Conservation (phyloP, 129 eudicot species). For the Tanacetum coccineum region DNA sequence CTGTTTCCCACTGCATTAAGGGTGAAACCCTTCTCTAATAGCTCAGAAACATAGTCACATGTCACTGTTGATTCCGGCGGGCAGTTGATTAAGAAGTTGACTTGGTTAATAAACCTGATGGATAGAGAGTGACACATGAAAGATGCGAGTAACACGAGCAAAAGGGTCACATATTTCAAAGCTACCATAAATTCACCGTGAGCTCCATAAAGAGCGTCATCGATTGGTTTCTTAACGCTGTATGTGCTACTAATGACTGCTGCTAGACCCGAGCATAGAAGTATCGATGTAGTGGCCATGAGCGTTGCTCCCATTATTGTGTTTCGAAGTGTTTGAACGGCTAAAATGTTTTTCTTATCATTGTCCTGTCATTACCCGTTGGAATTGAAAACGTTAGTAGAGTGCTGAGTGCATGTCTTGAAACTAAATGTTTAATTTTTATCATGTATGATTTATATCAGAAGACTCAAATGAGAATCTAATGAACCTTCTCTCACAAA, state of each 20-base stretch:
- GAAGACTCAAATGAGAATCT: no score
- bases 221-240: slow-evolving; percentile 78
- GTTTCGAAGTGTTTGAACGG: slow-evolving; percentile 89
- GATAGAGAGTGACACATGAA: slow-evolving; percentile 85
- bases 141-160: slow-evolving; percentile 65
- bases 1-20: slow-evolving; percentile 75
- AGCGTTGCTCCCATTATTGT: slow-evolving; percentile 90
- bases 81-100: slow-evolving; percentile 83
- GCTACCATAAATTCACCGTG: slow-evolving; percentile 95
- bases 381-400: no score
- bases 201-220: slow-evolving; percentile 80
- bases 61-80: slow-evolving; percentile 42
- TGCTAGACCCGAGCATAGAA: slow-evolving; percentile 74
- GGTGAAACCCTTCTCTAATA: slow-evolving; percentile 64
- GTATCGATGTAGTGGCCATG: slow-evolving; percentile 93
- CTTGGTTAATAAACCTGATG: slow-evolving; percentile 86
- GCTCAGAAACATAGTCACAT: slow-evolving; percentile 60
- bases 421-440: no score
- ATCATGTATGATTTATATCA: no score
- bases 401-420: no score
- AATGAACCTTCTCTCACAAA: no score
- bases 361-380: slow-evolving; percentile 47
- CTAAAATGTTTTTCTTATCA: slow-evolving; percentile 82
- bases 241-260: slow-evolving; percentile 92
- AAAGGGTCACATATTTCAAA: slow-evolving; percentile 68